Conservation (phyloP, 2,329 filamentous ascomycete genomes). For the Alternaria alternata region DNA sequence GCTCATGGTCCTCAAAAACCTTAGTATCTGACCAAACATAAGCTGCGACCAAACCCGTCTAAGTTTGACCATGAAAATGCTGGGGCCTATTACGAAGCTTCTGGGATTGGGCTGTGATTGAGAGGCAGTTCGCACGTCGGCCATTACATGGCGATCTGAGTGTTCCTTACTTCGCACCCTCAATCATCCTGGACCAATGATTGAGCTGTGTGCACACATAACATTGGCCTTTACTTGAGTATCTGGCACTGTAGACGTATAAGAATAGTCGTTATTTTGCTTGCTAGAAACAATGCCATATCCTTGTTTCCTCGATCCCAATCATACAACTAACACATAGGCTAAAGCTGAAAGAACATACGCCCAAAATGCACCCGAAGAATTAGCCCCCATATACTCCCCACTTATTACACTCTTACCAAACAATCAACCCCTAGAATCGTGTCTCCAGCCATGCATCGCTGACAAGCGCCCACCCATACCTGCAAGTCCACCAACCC, state of each 20-base stretch:
- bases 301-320: background rate
- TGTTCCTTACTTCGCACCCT: background rate
- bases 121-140: background rate
- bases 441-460: conserved; percentile 30
- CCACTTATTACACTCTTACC: background rate
- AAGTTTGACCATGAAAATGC: background rate
- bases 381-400: background rate
- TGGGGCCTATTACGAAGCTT: background rate
- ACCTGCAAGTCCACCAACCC: conserved; percentile 12
- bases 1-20: background rate
- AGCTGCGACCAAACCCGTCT: background rate
- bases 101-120: background rate
- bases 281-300: background rate
- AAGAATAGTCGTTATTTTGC: background rate
- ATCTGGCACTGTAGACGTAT: background rate
- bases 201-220: background rate
- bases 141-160: background rate
- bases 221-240: background rate
- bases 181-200: background rate
- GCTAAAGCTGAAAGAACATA: background rate
- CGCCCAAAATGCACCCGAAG: background rate
- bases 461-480: conserved; percentile 17
- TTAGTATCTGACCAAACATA: background rate
- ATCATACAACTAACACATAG: background rate
- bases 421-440: conserved; percentile 19